Evolutionary conservation across 78 protist species (phyloP).

Genomic region (Guillardia theta): DNA sequence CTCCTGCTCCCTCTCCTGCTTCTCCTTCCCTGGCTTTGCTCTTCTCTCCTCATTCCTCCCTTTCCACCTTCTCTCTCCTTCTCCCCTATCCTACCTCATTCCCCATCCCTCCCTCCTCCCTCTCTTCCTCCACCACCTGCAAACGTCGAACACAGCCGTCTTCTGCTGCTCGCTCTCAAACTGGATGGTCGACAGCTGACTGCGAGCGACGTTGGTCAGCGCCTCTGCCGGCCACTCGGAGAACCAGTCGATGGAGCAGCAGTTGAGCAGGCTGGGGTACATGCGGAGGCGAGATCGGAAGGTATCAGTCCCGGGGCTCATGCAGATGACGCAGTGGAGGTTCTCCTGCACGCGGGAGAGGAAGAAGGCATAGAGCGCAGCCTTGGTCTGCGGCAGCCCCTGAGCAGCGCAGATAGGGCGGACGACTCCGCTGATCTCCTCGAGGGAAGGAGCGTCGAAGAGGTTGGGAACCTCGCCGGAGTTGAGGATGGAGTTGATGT

Average conservation of each 20-base stretch:
- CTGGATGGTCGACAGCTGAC: constrained; percentile 12
- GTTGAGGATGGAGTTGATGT: constrained; percentile 82
- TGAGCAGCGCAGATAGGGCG: constrained; percentile 49
- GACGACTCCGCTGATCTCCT: constrained; percentile 61
- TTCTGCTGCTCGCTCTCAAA: background rate
- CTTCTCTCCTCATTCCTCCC: no score
- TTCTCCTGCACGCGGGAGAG: constrained; percentile 62
- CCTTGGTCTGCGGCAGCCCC: constrained; percentile 65
- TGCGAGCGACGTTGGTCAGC: constrained; percentile 76
- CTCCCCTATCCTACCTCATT: no score
- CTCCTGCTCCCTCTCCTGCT: no score
- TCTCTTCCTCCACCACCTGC: no score
- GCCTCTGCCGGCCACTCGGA: constrained; percentile 91
- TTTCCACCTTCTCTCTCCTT: no score
- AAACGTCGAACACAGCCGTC: constrained; percentile 1
- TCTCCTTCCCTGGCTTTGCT: no score
- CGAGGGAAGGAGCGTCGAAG: constrained; percentile 66
- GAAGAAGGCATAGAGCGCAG: constrained; percentile 58
- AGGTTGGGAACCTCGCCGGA: constrained; percentile 90
- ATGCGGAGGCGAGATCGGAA: constrained; percentile 85
- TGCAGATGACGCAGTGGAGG: constrained; percentile 79
- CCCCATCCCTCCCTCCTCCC: no score
- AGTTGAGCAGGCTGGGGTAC: constrained; percentile 88
- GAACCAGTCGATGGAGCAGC: constrained; percentile 92
- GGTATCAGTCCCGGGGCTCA: constrained; percentile 81